Conservation (phyloP, 805 yeast genomes). For the Nakazawaea ishiwadae region DNA sequence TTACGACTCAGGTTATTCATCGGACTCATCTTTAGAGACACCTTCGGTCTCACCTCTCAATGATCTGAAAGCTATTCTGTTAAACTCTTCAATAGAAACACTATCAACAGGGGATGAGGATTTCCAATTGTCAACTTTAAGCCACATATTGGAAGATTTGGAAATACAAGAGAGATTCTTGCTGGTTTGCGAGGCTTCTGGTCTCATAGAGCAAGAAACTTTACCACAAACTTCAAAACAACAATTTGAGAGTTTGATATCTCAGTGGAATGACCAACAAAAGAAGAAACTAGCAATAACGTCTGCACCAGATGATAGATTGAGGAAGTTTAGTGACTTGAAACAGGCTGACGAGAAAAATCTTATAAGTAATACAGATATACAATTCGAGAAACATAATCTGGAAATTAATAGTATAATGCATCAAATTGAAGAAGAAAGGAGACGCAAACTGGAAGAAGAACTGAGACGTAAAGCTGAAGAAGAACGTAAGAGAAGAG, state of each 20-base stretch:
- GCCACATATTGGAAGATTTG: constrained; percentile 13
- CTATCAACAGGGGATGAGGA: too few species aligned
- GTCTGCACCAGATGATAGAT: too few species aligned
- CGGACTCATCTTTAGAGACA: constrained; percentile 15
- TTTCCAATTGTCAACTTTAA: neutral
- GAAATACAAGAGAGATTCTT: constrained; percentile 12
- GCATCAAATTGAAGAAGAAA: neutral
- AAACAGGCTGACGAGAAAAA: too few species aligned
- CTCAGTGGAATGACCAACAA: neutral
- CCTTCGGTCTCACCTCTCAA: constrained; percentile 15
- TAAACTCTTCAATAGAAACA: too few species aligned
- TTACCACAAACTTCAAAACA: constrained; percentile 9
- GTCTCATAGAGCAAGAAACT: neutral
- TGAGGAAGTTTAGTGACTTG: too few species aligned
- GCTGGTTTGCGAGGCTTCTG: constrained; percentile 7
- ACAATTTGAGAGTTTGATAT: neutral
- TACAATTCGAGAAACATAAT: neutral
- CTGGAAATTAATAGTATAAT: neutral
- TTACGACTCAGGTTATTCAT: constrained; percentile 19
- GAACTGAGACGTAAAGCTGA: constrained; percentile 10
- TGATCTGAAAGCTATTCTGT: too few species aligned
- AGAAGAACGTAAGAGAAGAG: constrained; percentile 15
- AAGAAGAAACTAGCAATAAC: too few species aligned
- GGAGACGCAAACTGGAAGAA: constrained; percentile 16
- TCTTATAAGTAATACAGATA: too few species aligned